Percentiles rank a stretch among this genome's conserved stretches.
These are phyloP conservation scores for Cercophora scortea DNA, from an alignment of 495 filamentous ascomycete genomes.

Conservation along the genomic window DNA sequence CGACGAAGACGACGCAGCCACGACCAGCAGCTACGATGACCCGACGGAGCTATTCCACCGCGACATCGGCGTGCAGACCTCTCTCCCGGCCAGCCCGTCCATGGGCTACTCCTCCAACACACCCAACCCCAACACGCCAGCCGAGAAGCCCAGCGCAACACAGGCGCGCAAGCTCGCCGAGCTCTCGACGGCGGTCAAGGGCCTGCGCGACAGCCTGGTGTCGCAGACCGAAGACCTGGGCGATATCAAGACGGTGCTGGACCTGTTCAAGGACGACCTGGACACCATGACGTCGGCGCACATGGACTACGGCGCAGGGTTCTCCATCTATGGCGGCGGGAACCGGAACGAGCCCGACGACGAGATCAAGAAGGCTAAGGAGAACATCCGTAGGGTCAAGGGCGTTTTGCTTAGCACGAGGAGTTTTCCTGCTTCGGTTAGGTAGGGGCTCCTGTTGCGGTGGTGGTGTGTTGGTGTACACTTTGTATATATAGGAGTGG, in stretches of 20 bases:
- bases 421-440: conserved; percentile 41
- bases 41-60: conserved; percentile 87
- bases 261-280: conserved; percentile 39
- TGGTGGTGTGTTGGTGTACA: no score
- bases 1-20: conserved; percentile 21
- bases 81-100: conserved; percentile 36
- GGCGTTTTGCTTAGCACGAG: conserved; percentile 78
- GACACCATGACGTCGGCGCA: conserved; percentile 33
- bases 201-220: conserved; percentile 40
- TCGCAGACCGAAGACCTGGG: conserved; percentile 27
- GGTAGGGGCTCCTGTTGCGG: neutral
- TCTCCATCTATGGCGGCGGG: conserved; percentile 28
- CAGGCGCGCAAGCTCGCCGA: conserved; percentile 25
- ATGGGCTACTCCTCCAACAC: neutral
- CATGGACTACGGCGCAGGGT: conserved; percentile 20
- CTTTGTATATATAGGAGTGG: no score
- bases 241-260: conserved; percentile 34
- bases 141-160: conserved; percentile 6
- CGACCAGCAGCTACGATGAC: conserved; percentile 40
- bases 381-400: conserved; percentile 88
- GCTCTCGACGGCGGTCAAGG: conserved; percentile 41
- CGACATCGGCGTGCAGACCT: conserved; percentile 83
- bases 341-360: conserved; percentile 56
- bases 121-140: neutral
- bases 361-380: conserved; percentile 67